Base-by-base conservation (phyloP, 1,284 basidiomycete genomes). In the Tranzscheliella williamsii region DNA sequence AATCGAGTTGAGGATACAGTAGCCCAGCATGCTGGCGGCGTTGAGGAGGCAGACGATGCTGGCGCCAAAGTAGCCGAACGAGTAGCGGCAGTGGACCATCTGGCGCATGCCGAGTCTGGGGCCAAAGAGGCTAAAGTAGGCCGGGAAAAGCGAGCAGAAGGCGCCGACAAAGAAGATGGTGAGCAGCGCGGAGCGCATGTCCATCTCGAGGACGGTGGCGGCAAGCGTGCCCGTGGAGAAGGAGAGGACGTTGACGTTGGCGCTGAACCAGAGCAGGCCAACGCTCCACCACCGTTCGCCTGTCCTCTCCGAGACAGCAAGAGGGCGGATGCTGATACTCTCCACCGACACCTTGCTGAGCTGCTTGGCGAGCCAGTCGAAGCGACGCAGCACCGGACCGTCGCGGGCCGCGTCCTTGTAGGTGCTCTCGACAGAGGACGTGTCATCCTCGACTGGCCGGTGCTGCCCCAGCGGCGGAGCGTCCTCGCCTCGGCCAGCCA, bases 91-190 rank as follows among this genome's bases (percentile, higher is more conserved):
- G 24, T 79, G 73, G 9, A 80, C 79, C 83, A 87, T 86, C 1
- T 85, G 86, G 5, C 85, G 80, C 38, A 87, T 72, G 6, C 86
- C 86, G 0, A 83, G 83, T 56, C 79, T 77, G 1, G 85, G 85
- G 0, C 85, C 85, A n/a, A 87, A 80, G 17, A 60, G 42, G 12
- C 49, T 45, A 33, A 70, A 69, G 24, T 67, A 70, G 0, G 70
- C 68, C 0, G 70, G 70, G 33, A 64, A 52, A 30, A 69, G 16
- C 24, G 71, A 73, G 27, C 79, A 79, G 24, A 80, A 69, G 0
- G 72, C 75, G 15, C 74, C 72, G 36, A 80, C 80, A 27, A 67
- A 62, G 20, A 79, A 64, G 20, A 79, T 79, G 23, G 75, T 71
- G 5, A 78, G 67, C 34, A 79, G 66, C 22, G 78, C 70, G 49